Evolutionary conservation across 2,329 filamentous ascomycete species (phyloP).

Genomic region (Botrytis fabae): DNA sequence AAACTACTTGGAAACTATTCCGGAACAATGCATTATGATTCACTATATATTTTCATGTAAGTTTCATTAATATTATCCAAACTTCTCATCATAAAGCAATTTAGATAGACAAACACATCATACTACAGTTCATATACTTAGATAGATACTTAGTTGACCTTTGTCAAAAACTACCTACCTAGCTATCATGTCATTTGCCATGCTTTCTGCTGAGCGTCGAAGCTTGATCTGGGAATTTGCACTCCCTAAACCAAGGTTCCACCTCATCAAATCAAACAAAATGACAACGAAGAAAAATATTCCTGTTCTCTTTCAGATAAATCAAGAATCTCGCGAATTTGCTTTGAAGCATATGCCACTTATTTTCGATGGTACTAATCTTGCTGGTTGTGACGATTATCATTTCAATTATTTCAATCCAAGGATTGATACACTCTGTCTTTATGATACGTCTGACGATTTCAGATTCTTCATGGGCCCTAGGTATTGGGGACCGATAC

Average conservation of each 20-base stretch:
- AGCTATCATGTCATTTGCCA: not conserved
- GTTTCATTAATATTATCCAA: not conserved
- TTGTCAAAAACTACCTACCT: not conserved
- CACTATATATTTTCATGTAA: not conserved
- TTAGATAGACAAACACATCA: not conserved
- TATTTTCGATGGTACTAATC: not conserved
- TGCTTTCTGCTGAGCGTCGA: not conserved
- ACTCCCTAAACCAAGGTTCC: not conserved
- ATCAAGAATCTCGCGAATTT: not conserved
- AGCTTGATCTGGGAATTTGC: not conserved
- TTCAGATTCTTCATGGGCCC: not conserved
- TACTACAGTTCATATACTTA: not conserved
- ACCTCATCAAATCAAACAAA: not conserved
- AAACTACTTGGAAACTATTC: not conserved
- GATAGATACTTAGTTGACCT: no score
- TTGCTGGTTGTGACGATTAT: not conserved
- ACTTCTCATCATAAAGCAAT: not conserved
- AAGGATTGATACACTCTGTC: not conserved
- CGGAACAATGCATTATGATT: not conserved
- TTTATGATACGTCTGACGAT: rapidly evolving
- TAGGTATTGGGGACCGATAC: not conserved
- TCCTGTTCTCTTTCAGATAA: not conserved
- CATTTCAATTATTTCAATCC: not conserved
- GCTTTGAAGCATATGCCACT: no score
- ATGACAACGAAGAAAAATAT: not conserved